These are phyloP conservation scores for Candida silvicultrix DNA, from an alignment of 805 yeast species.

Conservation along the genomic window DNA sequence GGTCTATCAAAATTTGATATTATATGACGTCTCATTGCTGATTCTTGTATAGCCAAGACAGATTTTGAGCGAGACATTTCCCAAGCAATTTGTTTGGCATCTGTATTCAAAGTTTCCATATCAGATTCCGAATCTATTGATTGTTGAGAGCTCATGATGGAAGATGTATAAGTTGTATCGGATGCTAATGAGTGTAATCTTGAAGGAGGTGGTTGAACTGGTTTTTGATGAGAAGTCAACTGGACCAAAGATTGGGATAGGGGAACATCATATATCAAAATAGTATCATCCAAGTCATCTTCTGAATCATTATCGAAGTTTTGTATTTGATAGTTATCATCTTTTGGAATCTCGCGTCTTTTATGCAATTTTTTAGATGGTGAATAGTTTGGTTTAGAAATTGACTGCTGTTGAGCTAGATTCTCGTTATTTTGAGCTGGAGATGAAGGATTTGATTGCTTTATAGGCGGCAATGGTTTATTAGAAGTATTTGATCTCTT, in stretches of 20 bases:
- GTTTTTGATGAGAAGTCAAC: conserved; percentile 29
- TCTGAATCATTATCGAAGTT: conserved; percentile 36
- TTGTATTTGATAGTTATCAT: conserved; percentile 8
- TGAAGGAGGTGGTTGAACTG: conserved; percentile 12
- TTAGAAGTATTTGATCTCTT: not conserved
- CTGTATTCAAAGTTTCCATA: conserved; percentile 4
- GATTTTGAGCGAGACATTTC: conserved; percentile 24
- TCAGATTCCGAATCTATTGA: conserved; percentile 9
- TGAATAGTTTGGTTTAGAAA: conserved; percentile 8
- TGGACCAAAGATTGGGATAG: conserved; percentile 46
- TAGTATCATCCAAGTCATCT: conserved; percentile 46
- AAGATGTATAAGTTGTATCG: conserved; percentile 37
- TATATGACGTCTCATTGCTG: conserved; percentile 15
- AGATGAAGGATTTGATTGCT: not conserved
- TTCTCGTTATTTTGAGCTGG: not conserved
- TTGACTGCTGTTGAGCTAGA: no score
- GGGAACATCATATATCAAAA: conserved; percentile 59
- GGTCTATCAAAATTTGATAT: conserved; percentile 25
- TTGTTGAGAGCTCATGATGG: conserved; percentile 31
- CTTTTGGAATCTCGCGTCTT: conserved; percentile 9
- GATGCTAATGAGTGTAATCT: conserved; percentile 26
- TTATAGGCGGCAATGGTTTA: not conserved
- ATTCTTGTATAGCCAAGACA: conserved; percentile 28
- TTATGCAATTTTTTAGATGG: conserved; percentile 15
- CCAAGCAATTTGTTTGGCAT: conserved; percentile 13